These are phyloP conservation scores for Aspergillus mulundensis DNA, from an alignment of 495 filamentous ascomycete species.

Conservation along the genomic window DNA sequence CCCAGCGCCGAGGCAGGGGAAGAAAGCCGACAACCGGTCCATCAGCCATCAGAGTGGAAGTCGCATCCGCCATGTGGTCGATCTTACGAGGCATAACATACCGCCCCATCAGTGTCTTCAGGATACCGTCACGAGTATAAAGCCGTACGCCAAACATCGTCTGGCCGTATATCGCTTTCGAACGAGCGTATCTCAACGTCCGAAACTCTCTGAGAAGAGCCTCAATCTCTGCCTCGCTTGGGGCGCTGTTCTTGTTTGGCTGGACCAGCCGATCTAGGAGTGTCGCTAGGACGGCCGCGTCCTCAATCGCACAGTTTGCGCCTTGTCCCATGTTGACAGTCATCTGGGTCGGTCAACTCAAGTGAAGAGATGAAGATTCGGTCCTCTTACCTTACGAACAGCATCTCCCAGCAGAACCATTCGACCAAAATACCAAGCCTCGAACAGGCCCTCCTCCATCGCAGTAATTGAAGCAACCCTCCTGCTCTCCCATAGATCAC, in stretches of 20 bases:
- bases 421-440: slow-evolving; percentile 20
- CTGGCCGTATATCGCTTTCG: background rate
- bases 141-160: background rate
- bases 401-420: slow-evolving; percentile 24
- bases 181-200: background rate
- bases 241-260: background rate
- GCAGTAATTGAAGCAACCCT: slow-evolving; percentile 17
- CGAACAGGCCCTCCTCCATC: slow-evolving; percentile 16
- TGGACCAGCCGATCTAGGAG: background rate
- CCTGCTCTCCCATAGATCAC: slow-evolving; percentile 1
- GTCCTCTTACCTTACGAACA: slow-evolving; percentile 25
- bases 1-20: background rate
- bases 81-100: background rate
- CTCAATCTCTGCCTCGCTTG: background rate
- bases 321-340: slow-evolving; percentile 28
- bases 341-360: slow-evolving; percentile 15
- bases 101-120: background rate
- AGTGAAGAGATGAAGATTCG: too few relatives aligned
- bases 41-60: background rate
- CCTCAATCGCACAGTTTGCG: slow-evolving; percentile 26
- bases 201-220: background rate
- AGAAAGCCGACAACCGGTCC: slow-evolving; percentile 1
- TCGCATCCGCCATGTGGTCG: background rate
- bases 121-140: background rate
- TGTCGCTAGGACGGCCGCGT: slow-evolving; percentile 14